A percentile compares a stretch with the other conserved stretches of the same genome.
These are phyloP conservation scores for Poterioochromonas sp. DNA, from an alignment of 352 stramenopile genomes.

Conservation along the genomic window DNA sequence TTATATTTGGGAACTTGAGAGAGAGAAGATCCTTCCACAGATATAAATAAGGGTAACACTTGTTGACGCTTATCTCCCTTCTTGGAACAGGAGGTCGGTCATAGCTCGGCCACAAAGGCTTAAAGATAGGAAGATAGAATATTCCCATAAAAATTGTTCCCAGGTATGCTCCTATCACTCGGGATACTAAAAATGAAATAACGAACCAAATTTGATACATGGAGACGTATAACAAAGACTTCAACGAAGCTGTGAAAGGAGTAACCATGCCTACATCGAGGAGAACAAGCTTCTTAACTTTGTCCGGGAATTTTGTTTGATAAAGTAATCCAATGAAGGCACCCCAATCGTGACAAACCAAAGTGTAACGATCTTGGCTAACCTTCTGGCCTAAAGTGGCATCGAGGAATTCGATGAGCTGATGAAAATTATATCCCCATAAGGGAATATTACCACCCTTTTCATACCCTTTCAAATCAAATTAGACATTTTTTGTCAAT, in stretches of 20 bases:
- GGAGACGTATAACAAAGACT: neutral
- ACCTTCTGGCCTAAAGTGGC: neutral
- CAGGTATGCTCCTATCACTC: neutral
- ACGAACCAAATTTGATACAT: slow-evolving; percentile 21
- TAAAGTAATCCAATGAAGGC: neutral
- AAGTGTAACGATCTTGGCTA: neutral
- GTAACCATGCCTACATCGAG: slow-evolving; percentile 2
- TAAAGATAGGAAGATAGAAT: neutral
- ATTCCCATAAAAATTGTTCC: neutral
- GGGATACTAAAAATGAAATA: slow-evolving; percentile 1
- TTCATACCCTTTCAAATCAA: too few species aligned
- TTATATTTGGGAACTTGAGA: neutral
- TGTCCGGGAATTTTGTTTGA: neutral
- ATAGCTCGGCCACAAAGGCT: neutral
- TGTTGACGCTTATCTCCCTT: neutral
- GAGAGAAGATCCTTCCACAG: neutral
- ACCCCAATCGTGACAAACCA: slow-evolving; percentile 12
- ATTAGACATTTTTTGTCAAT: too few species aligned
- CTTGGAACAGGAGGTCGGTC: neutral
- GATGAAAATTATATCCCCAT: slow-evolving; percentile 21
- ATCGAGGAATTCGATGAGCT: slow-evolving; percentile 4
- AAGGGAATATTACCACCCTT: neutral
- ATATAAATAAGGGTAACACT: neutral
- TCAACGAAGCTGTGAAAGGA: neutral
- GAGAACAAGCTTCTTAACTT: neutral